Base-by-base conservation (phyloP, 371 early-diverging fungal genomes). In the Lichtheimia ornata region DNA sequence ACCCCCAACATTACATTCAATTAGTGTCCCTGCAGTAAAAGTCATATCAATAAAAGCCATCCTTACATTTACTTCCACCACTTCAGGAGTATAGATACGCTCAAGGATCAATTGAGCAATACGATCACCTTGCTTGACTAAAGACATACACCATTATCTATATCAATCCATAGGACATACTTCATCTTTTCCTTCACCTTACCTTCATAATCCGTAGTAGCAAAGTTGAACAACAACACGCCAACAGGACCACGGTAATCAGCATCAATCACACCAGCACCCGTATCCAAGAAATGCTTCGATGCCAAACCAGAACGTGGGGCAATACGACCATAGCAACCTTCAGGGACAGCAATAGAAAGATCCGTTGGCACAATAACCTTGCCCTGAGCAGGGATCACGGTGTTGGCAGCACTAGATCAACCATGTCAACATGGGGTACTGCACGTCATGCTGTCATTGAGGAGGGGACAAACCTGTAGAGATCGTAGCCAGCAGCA, bases 401-500 rank as follows among this genome's bases (percentile, higher is more conserved):
- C 71, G 27, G 69, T 81, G 54, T 87, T 81, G 30, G 77, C 77
- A 25, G 93, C 85, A 66, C 92, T 91, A 66, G 18, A 50, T 41
- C 42, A 14, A 28, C 5, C 5, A n/a, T 24, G 7, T 17, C 12
- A 47, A 17, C 42, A 47, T 5, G 40, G 22, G 11, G n/a, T n/a
- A 53, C 40, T 14, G 42, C 40, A 52, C 27, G 28, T 14, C 25
- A 44, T 9, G n/a, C 4, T 22, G 22, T 15, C 15, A 22, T 25
- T 4, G 27, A 17, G 15, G 14, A 3, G 18, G 14, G 28, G n/a
- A 14, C 28, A 28, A 41, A 94, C 88, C 93, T 91, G 80, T 84
- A 96, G 7, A 99, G 82, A 71, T 98, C 99, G 69, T 97, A 99
- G 25, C 99, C 99, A 24, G 99, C 98, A 22, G 97, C 95, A 53